Conservation (phyloP, 164 flowering plant genomes). For the Nymphaea colorata region DNA sequence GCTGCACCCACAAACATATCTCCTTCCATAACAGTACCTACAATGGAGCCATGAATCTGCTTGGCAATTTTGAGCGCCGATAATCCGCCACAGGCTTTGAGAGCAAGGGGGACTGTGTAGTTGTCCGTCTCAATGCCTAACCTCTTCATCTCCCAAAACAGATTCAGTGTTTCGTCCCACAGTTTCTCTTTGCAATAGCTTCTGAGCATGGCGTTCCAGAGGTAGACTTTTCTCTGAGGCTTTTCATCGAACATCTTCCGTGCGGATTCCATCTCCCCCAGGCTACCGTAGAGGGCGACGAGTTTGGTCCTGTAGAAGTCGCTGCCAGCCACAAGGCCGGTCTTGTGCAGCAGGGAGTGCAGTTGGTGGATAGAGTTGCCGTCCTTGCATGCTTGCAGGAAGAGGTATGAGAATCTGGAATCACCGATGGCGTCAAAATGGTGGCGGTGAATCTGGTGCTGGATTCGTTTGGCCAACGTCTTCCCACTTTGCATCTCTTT, state of each 20-base stretch:
- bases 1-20: slow-evolving; percentile 52
- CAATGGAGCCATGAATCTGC: slow-evolving; percentile 38
- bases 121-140: slow-evolving; percentile 18
- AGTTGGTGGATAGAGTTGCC: slow-evolving; percentile 20
- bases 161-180: slow-evolving; percentile 24
- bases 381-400: slow-evolving; percentile 19
- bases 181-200: slow-evolving; percentile 23
- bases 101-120: slow-evolving; percentile 24
- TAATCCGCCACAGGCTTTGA: slow-evolving; percentile 44
- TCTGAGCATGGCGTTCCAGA: slow-evolving; percentile 34
- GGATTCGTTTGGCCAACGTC: not conserved
- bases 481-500: not conserved
- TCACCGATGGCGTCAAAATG: not conserved
- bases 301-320: slow-evolving; percentile 32
- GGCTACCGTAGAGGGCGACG: slow-evolving; percentile 14
- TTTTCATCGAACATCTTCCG: slow-evolving; percentile 52
- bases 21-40: slow-evolving; percentile 12
- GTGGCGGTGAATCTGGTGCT: not conserved
- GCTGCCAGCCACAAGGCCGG: slow-evolving; percentile 16
- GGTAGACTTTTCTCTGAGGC: slow-evolving; percentile 26
- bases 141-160: slow-evolving; percentile 22
- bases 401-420: slow-evolving; percentile 9
- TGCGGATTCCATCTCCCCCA: slow-evolving; percentile 11
- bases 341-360: slow-evolving; percentile 28
- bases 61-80: slow-evolving; percentile 18